Conservation (phyloP, 1,284 basidiomycete species). For the Earliella scabrosa region DNA sequence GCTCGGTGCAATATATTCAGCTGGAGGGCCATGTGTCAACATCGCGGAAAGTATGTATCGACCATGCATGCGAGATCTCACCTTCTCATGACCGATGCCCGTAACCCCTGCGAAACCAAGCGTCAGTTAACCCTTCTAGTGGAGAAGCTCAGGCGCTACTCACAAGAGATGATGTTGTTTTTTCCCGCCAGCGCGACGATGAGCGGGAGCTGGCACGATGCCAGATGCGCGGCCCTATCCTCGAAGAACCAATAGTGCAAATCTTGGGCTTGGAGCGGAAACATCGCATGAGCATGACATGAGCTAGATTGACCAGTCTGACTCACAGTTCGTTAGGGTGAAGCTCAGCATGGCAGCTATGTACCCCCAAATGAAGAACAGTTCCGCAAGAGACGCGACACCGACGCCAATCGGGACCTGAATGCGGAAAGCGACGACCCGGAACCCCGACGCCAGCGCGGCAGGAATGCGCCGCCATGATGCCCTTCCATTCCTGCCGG, state of each 20-base stretch:
- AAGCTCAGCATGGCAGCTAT: slow-evolving; percentile 45
- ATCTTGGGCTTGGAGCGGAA: slow-evolving; percentile 27
- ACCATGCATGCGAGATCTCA: slow-evolving; percentile 9
- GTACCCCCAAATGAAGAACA: slow-evolving; percentile 48
- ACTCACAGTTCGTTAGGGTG: slow-evolving; percentile 49
- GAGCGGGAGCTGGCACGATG: slow-evolving; percentile 47
- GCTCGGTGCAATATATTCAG: slow-evolving; percentile 43
- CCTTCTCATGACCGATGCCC: slow-evolving; percentile 50
- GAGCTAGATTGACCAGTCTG: not conserved
- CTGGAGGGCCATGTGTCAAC: slow-evolving; percentile 11
- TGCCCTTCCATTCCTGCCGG: slow-evolving; percentile 26
- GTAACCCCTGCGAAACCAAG: slow-evolving; percentile 39
- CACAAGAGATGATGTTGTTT: slow-evolving; percentile 51
- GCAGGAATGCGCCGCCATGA: slow-evolving; percentile 38
- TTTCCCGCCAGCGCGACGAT: slow-evolving; percentile 50
- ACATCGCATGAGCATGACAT: not conserved
- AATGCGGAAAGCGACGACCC: slow-evolving; percentile 46
- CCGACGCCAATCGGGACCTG: slow-evolving; percentile 45
- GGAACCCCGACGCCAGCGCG: slow-evolving; percentile 44
- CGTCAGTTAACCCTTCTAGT: slow-evolving; percentile 2
- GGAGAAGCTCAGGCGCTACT: slow-evolving; percentile 15
- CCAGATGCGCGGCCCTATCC: slow-evolving; percentile 44
- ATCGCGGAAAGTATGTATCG: not conserved
- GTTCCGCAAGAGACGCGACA: slow-evolving; percentile 43
- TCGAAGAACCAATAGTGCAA: slow-evolving; percentile 37